Conservation (phyloP, 2,329 filamentous ascomycete species). For the Neodidymelliopsis sp. region DNA sequence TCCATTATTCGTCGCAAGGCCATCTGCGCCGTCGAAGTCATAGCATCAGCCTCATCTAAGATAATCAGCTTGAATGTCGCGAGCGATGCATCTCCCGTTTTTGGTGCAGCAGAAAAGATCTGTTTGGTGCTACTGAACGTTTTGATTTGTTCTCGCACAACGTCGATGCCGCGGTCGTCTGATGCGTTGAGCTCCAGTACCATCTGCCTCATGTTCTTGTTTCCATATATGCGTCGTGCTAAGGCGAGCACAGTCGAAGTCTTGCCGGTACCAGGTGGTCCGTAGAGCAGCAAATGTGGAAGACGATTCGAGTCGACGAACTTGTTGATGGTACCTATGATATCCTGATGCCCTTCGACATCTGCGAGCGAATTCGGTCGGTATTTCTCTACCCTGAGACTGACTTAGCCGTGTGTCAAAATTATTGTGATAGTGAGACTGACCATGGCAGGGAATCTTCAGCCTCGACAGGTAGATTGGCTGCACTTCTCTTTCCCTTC, state of each 20-base stretch:
- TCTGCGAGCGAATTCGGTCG: conserved; percentile 86
- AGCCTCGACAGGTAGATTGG: conserved; percentile 91
- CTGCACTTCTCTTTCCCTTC: conserved; percentile 91
- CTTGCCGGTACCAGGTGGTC: conserved; percentile 95
- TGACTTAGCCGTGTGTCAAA: conserved; percentile 9
- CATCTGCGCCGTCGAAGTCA: conserved; percentile 99
- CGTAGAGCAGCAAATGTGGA: conserved; percentile 95
- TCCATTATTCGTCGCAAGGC: conserved; percentile 97
- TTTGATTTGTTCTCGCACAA: conserved; percentile 96
- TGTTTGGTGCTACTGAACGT: conserved; percentile 98
- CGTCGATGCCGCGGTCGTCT: conserved; percentile 96
- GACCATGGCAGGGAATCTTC: conserved; percentile 95
- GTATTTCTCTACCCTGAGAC: conserved; percentile 90
- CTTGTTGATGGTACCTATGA: conserved; percentile 96
- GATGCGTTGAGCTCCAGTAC: conserved; percentile 97
- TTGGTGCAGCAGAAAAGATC: conserved; percentile 78
- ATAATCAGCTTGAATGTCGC: conserved; percentile 95
- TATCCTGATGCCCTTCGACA: conserved; percentile 96
- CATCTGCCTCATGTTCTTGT: conserved; percentile 95
- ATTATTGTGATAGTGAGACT: conserved; percentile 11
- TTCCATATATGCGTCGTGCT: conserved; percentile 89
- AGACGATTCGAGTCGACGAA: conserved; percentile 94
- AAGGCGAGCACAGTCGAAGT: conserved; percentile 96
- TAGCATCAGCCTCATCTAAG: conserved; percentile 97
- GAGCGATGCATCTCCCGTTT: conserved; percentile 59